A percentile compares a stretch with the other conserved stretches of the same genome.
phyloP scores from a whole-genome alignment of 2,329 filamentous ascomycete genomes.

The Penicillium sp. region DNA sequence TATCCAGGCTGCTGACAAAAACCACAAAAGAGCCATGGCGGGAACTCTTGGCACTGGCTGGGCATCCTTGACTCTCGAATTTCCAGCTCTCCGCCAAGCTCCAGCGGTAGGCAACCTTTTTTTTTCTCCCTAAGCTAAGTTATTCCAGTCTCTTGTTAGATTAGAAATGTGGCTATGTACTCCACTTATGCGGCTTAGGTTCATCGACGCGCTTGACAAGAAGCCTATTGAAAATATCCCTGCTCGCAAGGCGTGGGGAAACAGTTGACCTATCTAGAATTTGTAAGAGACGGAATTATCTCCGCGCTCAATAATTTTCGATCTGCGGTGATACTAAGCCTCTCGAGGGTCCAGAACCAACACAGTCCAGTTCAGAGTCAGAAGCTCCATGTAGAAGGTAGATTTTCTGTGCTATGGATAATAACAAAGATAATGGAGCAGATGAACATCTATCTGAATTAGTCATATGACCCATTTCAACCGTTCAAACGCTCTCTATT shows the following conservation, averaged over 20 bases:
- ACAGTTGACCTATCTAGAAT: no score
- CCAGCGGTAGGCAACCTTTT: neutral
- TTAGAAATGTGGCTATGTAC: neutral
- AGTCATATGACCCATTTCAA: neutral
- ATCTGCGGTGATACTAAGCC: no score
- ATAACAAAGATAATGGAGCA: no score
- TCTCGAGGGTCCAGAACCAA: no score
- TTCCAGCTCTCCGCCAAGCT: neutral
- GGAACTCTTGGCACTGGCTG: neutral
- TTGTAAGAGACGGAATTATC: no score
- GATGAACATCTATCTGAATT: neutral
- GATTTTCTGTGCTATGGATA: no score
- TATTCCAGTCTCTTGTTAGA: neutral
- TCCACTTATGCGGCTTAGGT: neutral
- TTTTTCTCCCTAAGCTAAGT: neutral
- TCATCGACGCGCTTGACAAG: no score
- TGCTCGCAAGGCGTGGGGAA: no score
- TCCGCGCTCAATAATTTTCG: no score
- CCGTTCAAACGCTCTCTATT: constrained; percentile 18
- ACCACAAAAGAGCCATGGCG: neutral
- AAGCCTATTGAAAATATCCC: no score
- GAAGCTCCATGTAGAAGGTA: no score
- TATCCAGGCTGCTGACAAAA: neutral
- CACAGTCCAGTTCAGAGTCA: no score
- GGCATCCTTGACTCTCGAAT: neutral